A percentile compares a stretch with the other conserved stretches of the same genome.
Evolutionary conservation across 495 filamentous ascomycete genomes (phyloP).

Genomic region (Daldinia concentrica): DNA sequence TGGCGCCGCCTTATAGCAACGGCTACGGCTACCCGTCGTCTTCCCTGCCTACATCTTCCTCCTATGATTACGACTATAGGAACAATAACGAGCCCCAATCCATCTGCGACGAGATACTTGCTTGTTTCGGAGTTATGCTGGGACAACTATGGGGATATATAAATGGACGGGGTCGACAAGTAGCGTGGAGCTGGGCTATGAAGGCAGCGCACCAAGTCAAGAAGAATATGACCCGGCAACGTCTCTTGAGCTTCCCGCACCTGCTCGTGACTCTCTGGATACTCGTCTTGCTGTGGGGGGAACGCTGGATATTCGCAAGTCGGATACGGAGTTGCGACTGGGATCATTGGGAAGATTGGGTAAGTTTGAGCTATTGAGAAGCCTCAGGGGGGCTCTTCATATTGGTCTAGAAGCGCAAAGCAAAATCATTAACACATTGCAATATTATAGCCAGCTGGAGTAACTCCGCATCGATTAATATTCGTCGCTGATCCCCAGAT

Average conservation of each 20-base stretch:
- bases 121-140: conserved; percentile 27
- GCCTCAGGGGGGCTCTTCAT: neutral
- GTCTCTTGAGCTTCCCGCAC: conserved; percentile 69
- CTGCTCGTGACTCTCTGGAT: conserved; percentile 77
- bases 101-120: conserved; percentile 47
- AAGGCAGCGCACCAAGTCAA: conserved; percentile 46
- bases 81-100: conserved; percentile 42
- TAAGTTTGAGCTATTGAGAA: conserved; percentile 55
- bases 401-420: neutral
- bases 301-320: conserved; percentile 76
- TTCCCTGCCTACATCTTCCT: conserved; percentile 21
- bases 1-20: conserved; percentile 53
- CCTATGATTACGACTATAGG: conserved; percentile 35
- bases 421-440: conserved; percentile 23
- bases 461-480: conserved; percentile 83
- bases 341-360: conserved; percentile 92
- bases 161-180: conserved; percentile 49
- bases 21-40: conserved; percentile 38
- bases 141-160: conserved; percentile 48
- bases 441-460: conserved; percentile 69
- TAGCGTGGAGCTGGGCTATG: conserved; percentile 41
- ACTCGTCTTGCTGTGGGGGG: conserved; percentile 85
- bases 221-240: conserved; percentile 54
- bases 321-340: conserved; percentile 78
- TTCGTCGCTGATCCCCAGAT: conserved; percentile 98